Conservation (phyloP, 1,139 yeast genomes). For the Casaregolazyma lundiana region DNA sequence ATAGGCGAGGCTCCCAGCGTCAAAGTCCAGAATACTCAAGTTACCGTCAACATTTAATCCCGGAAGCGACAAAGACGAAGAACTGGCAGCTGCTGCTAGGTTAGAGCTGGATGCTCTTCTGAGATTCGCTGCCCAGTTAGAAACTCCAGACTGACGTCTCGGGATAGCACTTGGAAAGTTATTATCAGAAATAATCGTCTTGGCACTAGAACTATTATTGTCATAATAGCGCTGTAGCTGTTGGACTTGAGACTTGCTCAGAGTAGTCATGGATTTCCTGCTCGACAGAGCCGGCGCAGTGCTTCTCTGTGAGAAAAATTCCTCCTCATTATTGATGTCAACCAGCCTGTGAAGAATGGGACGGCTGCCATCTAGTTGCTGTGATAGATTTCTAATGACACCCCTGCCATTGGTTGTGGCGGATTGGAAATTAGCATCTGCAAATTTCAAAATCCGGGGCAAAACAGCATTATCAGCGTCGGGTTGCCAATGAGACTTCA, state of each 20-base stretch:
- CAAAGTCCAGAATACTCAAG: slow-evolving; percentile 53
- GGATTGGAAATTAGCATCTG: slow-evolving; percentile 47
- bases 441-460: slow-evolving; percentile 68
- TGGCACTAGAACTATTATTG: slow-evolving; percentile 1
- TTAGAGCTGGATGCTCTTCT: slow-evolving; percentile 6
- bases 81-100: slow-evolving; percentile 8
- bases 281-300: neutral
- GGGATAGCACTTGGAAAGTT: slow-evolving; percentile 1
- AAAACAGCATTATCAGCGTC: slow-evolving; percentile 55
- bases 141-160: slow-evolving; percentile 1
- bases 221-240: slow-evolving; percentile 7
- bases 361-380: slow-evolving; percentile 24
- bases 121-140: slow-evolving; percentile 10
- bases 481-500: slow-evolving; percentile 82
- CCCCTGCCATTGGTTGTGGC: slow-evolving; percentile 26
- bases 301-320: neutral
- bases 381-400: slow-evolving; percentile 23
- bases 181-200: neutral
- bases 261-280: neutral
- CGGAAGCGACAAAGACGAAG: slow-evolving; percentile 6
- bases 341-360: slow-evolving; percentile 26
- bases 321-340: slow-evolving; percentile 18
- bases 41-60: neutral
- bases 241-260: slow-evolving; percentile 6
- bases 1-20: slow-evolving; percentile 77